Conservation (phyloP, 1,139 yeast genomes). For the Zygoascus sp. region DNA sequence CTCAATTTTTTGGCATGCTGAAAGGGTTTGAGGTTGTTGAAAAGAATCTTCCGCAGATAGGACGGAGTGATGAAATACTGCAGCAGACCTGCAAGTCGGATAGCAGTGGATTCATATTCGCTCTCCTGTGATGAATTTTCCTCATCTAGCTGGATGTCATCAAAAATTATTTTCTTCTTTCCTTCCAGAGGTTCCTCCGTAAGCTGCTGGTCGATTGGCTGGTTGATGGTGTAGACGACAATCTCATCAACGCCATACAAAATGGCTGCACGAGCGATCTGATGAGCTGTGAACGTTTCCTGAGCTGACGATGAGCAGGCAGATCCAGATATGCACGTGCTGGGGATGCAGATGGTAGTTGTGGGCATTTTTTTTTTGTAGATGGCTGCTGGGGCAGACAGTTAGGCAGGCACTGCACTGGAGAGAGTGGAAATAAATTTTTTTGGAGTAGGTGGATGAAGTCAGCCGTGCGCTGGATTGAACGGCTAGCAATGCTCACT, state of each 20-base stretch:
- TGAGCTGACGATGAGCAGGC: slow-evolving; percentile 62
- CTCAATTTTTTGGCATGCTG: slow-evolving; percentile 68
- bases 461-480: too few species aligned
- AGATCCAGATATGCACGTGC: slow-evolving; percentile 6
- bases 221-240: slow-evolving; percentile 47
- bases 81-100: slow-evolving; percentile 62
- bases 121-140: slow-evolving; percentile 18
- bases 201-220: slow-evolving; percentile 29
- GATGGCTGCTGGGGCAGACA: too few species aligned
- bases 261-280: slow-evolving; percentile 71
- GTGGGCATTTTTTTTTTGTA: slow-evolving; percentile 8
- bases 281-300: slow-evolving; percentile 67
- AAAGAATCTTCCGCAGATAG: slow-evolving; percentile 62
- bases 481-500: too few species aligned
- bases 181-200: slow-evolving; percentile 34
- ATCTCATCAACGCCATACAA: slow-evolving; percentile 68
- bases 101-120: slow-evolving; percentile 33
- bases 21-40: slow-evolving; percentile 47
- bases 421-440: neutral
- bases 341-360: slow-evolving; percentile 9
- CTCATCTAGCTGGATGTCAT: slow-evolving; percentile 21
- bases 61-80: slow-evolving; percentile 88
- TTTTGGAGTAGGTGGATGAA: too few species aligned
- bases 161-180: slow-evolving; percentile 26
- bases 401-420: too few species aligned